A percentile compares a stretch with the other conserved stretches of the same genome.
Evolutionary conservation across 164 flowering plant genomes (phyloP).

Genomic region (Vitis rupestris): DNA sequence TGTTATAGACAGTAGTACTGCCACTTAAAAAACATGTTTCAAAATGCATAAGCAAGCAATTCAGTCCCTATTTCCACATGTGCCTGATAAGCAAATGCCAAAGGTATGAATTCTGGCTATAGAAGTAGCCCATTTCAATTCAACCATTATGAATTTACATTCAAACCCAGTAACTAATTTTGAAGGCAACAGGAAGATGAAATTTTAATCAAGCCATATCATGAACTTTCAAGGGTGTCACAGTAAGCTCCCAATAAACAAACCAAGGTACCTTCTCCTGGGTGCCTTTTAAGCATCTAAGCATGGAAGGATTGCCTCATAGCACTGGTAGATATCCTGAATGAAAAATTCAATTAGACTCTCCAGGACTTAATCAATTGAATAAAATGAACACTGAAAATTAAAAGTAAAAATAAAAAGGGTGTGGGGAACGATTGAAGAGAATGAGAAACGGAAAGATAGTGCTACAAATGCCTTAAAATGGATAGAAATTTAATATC

Average conservation of each 20-base stretch:
- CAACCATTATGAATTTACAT: not conserved
- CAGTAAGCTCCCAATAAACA: conserved; percentile 60
- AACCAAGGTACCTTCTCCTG: conserved; percentile 88
- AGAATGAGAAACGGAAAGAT: not conserved
- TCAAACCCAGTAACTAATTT: not conserved
- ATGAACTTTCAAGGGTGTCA: conserved; percentile 27
- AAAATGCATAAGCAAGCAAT: too few relatives aligned
- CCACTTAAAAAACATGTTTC: too few relatives aligned
- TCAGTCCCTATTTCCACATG: too few relatives aligned
- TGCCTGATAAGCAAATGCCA: too few relatives aligned
- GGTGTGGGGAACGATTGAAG: too few relatives aligned
- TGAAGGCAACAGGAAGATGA: conserved; percentile 4
- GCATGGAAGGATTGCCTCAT: conserved; percentile 67
- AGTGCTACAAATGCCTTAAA: not conserved
- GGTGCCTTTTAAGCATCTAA: conserved; percentile 82
- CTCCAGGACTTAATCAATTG: conserved; percentile 39
- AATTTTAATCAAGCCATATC: conserved; percentile 6
- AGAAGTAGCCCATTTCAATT: not conserved
- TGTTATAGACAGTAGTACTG: not conserved
- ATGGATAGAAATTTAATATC: conserved; percentile 5
- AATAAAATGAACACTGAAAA: not conserved
- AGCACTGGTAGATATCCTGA: conserved; percentile 79
- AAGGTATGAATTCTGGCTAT: not conserved
- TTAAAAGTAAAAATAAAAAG: not conserved
- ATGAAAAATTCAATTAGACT: conserved; percentile 75